Base-by-base conservation (phyloP, 352 stramenopile genomes). In the Phytophthora aleatoria region DNA sequence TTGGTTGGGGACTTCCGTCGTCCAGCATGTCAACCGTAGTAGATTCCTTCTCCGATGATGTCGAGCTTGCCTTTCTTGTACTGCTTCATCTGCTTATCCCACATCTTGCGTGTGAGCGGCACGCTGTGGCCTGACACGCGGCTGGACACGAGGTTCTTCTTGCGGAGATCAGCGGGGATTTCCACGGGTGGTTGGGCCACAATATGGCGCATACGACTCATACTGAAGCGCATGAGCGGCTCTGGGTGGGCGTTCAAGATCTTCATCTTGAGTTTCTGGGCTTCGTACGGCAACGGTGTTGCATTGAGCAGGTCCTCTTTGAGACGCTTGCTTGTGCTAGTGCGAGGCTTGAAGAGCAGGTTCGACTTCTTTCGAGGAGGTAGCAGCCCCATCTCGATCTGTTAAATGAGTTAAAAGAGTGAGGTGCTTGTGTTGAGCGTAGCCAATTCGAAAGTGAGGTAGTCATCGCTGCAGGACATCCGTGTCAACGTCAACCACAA, bases 31-130 rank as follows among this genome's bases (percentile, higher is more conserved):
- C 63, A 76, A 16, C 65, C 62, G 63, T 72, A 76, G 42, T 76
- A 52, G 52, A 77, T 71, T 39, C 71, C 73, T 52, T 83, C 74
- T 66, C 74, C 71, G 57, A 83, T 76, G 64, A 83, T 67, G 59
- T 83, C 71, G 58, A 82, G 65, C 50, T 67, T 74, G 42, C 58
- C 54, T 48, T 70, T 71, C 52, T 73, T 68, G 51, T 71, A 61
- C 47, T 60, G 20, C 54, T 64, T 77, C 71, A 85, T 89, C 56
- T 66, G 61, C 63, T 87, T 85, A 61, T 85, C 73, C 75, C 75
- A 89, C 80, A 89, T 90, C 53, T 73, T 59, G 50, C 77, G 78
- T 24, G 77, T 86, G 63, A 83, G 76, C 38, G 81, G 77, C 50
- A 90, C 77, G 42, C 69, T 87, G 67, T 79, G 83, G 47, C 81